Conservation (phyloP, 345 rosid species). For the Citrus trifoliata region DNA sequence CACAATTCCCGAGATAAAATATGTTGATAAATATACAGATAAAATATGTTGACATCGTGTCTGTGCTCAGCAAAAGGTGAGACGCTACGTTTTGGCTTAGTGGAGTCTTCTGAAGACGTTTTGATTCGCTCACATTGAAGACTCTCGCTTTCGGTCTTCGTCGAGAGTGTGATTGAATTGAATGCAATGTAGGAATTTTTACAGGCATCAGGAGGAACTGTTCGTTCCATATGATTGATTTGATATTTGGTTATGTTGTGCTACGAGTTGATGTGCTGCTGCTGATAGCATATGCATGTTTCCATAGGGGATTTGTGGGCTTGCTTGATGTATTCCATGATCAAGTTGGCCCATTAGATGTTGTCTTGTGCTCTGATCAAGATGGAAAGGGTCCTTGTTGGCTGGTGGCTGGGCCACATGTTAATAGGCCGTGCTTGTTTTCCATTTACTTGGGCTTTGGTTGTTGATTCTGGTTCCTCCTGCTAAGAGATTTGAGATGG, state of each 20-base stretch:
- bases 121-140: background rate
- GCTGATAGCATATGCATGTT: background rate
- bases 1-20: too few relatives aligned
- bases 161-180: background rate
- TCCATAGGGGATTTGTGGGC: background rate
- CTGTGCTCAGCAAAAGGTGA: background rate
- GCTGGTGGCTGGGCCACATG: too few relatives aligned
- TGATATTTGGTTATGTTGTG: background rate
- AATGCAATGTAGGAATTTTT: background rate
- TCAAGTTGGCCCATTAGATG: background rate
- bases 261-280: background rate
- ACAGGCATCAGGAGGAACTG: background rate
- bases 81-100: background rate
- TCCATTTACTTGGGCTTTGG: background rate
- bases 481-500: conserved; percentile 8
- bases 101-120: background rate
- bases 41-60: too few relatives aligned
- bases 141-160: background rate
- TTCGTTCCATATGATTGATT: background rate
- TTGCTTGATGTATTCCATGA: background rate
- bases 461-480: conserved; percentile 1
- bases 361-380: background rate
- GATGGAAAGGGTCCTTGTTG: background rate
- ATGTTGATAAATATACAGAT: too few relatives aligned
- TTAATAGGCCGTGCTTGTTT: too few relatives aligned